Percentiles rank a stretch among this genome's conserved stretches.
Conservation (phyloP, 1,139 yeast genomes). For the Ogataea hybrid region DNA sequence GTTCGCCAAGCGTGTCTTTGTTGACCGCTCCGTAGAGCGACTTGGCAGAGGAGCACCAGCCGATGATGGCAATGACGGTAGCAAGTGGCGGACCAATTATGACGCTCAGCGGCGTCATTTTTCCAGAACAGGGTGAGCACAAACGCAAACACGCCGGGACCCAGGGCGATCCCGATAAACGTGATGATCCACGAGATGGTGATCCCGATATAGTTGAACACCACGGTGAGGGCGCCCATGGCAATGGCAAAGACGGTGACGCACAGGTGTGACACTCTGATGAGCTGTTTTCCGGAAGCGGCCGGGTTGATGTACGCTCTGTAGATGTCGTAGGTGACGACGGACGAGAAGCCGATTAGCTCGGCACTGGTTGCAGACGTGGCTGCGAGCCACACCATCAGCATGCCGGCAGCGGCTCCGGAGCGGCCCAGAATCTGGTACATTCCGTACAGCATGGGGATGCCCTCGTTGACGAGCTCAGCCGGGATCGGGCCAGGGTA, state of each 20-base stretch:
- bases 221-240: constrained; percentile 36
- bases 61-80: constrained; percentile 36
- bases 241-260: constrained; percentile 34
- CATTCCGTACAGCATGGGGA: constrained; percentile 33
- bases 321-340: constrained; percentile 39
- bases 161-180: constrained; percentile 37
- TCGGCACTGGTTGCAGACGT: constrained; percentile 42
- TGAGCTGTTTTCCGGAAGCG: constrained; percentile 37
- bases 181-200: constrained; percentile 34
- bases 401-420: constrained; percentile 38
- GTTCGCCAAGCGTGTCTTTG: constrained; percentile 34
- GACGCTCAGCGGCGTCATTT: constrained; percentile 38
- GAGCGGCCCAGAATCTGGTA: constrained; percentile 36
- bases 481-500: constrained; percentile 28
- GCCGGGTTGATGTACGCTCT: constrained; percentile 37
- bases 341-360: constrained; percentile 39
- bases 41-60: constrained; percentile 40
- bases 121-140: constrained; percentile 43
- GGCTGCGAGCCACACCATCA: constrained; percentile 41
- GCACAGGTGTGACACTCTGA: constrained; percentile 34
- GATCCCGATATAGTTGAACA: constrained; percentile 36
- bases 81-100: constrained; percentile 38
- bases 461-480: constrained; percentile 28
- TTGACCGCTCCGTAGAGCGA: constrained; percentile 33
- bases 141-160: constrained; percentile 40